Conservation (phyloP, 441 rosid species). For the Pelargonium myrrhifolium region DNA sequence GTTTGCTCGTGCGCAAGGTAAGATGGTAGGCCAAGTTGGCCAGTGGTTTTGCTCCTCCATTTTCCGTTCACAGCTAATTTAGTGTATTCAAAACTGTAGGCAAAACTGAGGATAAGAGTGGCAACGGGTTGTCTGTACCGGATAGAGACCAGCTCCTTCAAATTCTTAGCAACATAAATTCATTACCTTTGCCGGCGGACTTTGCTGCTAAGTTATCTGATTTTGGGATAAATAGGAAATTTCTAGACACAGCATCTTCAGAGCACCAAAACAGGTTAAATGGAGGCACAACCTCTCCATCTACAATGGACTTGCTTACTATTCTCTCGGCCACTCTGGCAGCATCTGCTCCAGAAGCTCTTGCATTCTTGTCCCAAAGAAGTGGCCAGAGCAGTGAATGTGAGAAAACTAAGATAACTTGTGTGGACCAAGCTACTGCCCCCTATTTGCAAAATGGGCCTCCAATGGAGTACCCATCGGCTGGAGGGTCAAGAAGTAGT, state of each 20-base stretch:
- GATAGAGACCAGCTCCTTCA: conserved; percentile 62
- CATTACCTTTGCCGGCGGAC: conserved; percentile 62
- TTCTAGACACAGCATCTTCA: conserved; percentile 30
- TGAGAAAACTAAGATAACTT: conserved; percentile 45
- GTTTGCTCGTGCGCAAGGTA: conserved; percentile 63
- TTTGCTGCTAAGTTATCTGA: conserved; percentile 54
- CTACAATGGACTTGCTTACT: conserved; percentile 64
- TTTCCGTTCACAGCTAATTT: no score
- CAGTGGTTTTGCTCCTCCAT: no score
- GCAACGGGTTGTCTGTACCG: conserved; percentile 33
- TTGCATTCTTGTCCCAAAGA: conserved; percentile 50
- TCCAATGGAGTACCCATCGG: conserved; percentile 36
- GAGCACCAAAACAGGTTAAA: conserved; percentile 39
- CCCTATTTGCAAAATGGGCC: conserved; percentile 35
- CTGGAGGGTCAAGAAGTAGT: conserved; percentile 60
- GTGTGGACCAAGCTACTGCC: conserved; percentile 33
- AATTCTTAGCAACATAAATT: conserved; percentile 70
- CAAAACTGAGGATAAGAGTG: conserved; percentile 38
- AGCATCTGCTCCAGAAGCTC: conserved; percentile 51
- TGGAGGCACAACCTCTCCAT: conserved; percentile 39
- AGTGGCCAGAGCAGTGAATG: conserved; percentile 54
- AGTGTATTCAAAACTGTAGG: conserved; percentile 27
- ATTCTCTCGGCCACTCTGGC: conserved; percentile 61
- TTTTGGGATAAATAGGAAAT: conserved; percentile 42
- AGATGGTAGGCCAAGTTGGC: conserved; percentile 6